Percentiles rank a stretch among this genome's conserved stretches.
Evolutionary conservation across 805 yeast genomes (phyloP).

Genomic region (Saturnispora besseyi): DNA sequence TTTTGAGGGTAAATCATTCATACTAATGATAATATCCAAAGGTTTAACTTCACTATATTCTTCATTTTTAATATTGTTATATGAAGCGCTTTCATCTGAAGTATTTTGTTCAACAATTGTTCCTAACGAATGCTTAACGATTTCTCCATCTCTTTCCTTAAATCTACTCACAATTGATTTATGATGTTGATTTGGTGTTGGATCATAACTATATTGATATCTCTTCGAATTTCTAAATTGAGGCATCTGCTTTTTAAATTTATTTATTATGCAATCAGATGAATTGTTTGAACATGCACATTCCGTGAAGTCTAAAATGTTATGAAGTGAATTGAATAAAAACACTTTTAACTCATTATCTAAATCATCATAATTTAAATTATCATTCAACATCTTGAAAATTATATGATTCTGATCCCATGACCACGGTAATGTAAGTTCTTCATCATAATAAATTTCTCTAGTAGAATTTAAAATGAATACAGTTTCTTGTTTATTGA

Average conservation of each 20-base stretch:
- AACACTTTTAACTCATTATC: slow-evolving; percentile 44
- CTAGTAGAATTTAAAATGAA: slow-evolving; percentile 50
- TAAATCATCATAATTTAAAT: slow-evolving; percentile 46
- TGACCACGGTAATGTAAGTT: slow-evolving; percentile 75
- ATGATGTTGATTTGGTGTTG: slow-evolving; percentile 24
- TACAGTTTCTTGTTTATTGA: slow-evolving; percentile 32
- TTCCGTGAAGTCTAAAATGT: slow-evolving; percentile 44
- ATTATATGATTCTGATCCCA: slow-evolving; percentile 84
- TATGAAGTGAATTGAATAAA: slow-evolving; percentile 53
- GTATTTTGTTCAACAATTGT: slow-evolving; percentile 2
- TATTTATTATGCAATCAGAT: slow-evolving; percentile 46
- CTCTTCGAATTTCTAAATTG: slow-evolving; percentile 52
- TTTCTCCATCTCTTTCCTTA: slow-evolving; percentile 18
- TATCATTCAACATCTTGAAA: slow-evolving; percentile 35
- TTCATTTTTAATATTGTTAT: neutral
- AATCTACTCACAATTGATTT: slow-evolving; percentile 27
- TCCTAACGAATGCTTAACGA: slow-evolving; percentile 5
- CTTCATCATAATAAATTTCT: slow-evolving; percentile 56
- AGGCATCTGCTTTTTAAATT: slow-evolving; percentile 53
- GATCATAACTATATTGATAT: slow-evolving; percentile 15
- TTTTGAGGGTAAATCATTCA: slow-evolving; percentile 10
- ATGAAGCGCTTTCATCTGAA: neutral
- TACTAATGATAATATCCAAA: slow-evolving; percentile 2
- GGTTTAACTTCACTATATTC: neutral
- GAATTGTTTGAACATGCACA: slow-evolving; percentile 54